Evolutionary conservation across 2,329 filamentous ascomycete species (phyloP), one percentile per base, ranked within the genome.

Genomic region (Ophiobolus disseminans): DNA sequence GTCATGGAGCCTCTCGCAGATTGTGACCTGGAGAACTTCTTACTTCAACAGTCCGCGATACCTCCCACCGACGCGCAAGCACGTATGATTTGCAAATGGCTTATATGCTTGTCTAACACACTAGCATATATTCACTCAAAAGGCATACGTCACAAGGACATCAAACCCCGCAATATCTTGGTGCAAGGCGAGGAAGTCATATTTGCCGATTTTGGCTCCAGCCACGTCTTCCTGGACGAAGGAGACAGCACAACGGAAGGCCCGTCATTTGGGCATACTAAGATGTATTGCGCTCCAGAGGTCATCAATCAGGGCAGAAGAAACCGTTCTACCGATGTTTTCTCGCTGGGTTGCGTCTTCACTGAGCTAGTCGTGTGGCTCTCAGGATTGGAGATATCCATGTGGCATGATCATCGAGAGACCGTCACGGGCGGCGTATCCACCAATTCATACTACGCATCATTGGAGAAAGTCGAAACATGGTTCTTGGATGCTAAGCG

Each of bases 151-250:
- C 58, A 62, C 36, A 62, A 60, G 38, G 57, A 62, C 35, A 62
- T 62, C 42, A 62, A 62, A 40, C 45, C 58, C 3, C 40, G 43
- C 4, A 62, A 62, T 23, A 60, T 62, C 23, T 41, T 62, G 1
- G 32, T 62, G 13, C 51, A 62, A 45, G 45, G 45, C 14, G 30
- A 22, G 3, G 30, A 55, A 20, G 39, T 62, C 23, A 40, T 60
- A n/a, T 57, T 51, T 39, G 47, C 57, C 8, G 58, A 62, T 40
- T 62, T 62, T 48, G 57, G 58, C 14, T 57, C 50, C 11, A 53
- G 49, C 37, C 52, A 55, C 45, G 48, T 38, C 5, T 58, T 57
- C 19, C 19, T 51, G 11, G 54, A 58, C 21, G 47, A 54, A 25
- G 48, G 41, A 19, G 48, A 50, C 4, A 52, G 47, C 25, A 45